A percentile compares a stretch with the other conserved stretches of the same genome.
phyloP scores from a whole-genome alignment of 257 asterid species.

The Solanum medicagineum region DNA sequence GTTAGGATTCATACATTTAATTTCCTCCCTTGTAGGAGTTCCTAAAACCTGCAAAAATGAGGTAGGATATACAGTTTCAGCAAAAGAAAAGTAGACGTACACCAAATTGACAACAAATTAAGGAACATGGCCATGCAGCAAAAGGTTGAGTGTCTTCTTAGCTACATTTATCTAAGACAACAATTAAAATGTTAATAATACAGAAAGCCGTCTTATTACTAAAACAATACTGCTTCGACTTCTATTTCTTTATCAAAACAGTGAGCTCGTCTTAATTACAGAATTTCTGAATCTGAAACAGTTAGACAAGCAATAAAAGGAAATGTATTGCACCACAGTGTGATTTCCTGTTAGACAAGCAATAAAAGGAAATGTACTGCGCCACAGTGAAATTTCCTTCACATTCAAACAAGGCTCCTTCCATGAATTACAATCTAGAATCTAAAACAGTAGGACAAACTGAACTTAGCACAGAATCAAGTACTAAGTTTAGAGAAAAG shows the following conservation, averaged over 20 bases:
- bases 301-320: neutral
- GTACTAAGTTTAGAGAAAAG: neutral
- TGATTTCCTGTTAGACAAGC: neutral
- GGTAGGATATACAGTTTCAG: neutral
- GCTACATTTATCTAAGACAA: neutral
- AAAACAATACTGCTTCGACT: neutral
- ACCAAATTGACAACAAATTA: neutral
- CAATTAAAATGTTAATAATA: neutral
- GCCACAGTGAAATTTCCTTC: neutral
- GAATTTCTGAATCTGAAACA: neutral
- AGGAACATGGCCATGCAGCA: neutral
- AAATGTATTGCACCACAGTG: neutral
- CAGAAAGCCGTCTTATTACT: neutral
- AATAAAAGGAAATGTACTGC: neutral
- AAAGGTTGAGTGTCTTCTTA: neutral
- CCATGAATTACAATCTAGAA: neutral
- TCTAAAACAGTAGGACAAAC: neutral
- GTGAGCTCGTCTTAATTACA: neutral
- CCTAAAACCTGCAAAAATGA: conserved; percentile 37
- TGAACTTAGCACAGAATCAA: neutral
- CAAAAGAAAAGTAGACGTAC: neutral
- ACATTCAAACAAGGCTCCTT: neutral
- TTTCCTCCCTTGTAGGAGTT: conserved; percentile 57
- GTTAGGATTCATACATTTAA: conserved; percentile 58
- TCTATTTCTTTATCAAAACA: neutral